phyloP scores from a whole-genome alignment of 164 flowering plant species.

The Pachysandra terminalis region DNA sequence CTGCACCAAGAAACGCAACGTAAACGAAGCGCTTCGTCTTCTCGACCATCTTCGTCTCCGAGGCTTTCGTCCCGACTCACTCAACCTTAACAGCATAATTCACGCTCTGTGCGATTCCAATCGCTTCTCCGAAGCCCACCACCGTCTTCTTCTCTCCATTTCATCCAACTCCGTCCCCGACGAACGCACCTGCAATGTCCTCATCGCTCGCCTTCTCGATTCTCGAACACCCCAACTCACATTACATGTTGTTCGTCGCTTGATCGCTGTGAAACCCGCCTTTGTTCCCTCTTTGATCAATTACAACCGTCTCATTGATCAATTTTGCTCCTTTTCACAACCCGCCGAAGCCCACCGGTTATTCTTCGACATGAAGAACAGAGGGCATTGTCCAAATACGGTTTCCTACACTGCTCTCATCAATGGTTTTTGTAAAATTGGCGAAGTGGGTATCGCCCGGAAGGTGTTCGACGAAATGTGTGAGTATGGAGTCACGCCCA shows the following conservation, averaged over 20 bases:
- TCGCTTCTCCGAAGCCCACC: conserved; percentile 79
- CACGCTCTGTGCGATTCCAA: conserved; percentile 66
- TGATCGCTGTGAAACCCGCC: conserved; percentile 42
- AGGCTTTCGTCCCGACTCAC: conserved; percentile 57
- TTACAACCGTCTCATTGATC: conserved; percentile 75
- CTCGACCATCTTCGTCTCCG: conserved; percentile 55
- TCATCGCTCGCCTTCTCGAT: conserved; percentile 70
- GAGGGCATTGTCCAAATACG: conserved; percentile 58
- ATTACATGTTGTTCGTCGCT: conserved; percentile 27
- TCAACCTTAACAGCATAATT: conserved; percentile 63
- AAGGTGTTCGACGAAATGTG: conserved; percentile 82
- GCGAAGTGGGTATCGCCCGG: conserved; percentile 45
- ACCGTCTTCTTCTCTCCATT: conserved; percentile 40
- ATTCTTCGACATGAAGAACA: conserved; percentile 49
- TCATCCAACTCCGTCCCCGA: conserved; percentile 50
- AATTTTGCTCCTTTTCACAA: conserved; percentile 34
- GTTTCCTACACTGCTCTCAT: conserved; percentile 76
- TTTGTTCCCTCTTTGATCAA: conserved; percentile 72
- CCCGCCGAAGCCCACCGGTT: conserved; percentile 44
- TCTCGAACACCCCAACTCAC: conserved; percentile 42
- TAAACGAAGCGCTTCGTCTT: conserved; percentile 63
- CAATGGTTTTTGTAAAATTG: conserved; percentile 51
- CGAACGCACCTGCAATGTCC: conserved; percentile 77
- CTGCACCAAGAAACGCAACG: conserved; percentile 40
- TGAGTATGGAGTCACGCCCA: conserved; percentile 43